phyloP scores from a whole-genome alignment of 1,284 basidiomycete genomes.

The Meripilus lineatus region DNA sequence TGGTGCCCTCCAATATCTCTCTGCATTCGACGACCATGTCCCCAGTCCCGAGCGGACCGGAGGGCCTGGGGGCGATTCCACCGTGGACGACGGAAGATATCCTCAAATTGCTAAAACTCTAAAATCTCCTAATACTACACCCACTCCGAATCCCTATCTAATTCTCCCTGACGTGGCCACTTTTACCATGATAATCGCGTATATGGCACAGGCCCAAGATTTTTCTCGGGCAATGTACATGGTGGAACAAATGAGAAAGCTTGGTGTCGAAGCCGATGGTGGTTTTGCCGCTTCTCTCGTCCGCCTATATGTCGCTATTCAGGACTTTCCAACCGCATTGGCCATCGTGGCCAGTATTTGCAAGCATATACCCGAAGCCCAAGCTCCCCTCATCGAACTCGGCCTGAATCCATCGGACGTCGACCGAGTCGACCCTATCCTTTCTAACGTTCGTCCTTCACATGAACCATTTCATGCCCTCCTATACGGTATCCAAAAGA shows the following conservation, averaged over 20 bases:
- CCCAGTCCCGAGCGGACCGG: slow-evolving; percentile 13
- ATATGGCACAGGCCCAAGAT: slow-evolving; percentile 43
- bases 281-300: slow-evolving; percentile 48
- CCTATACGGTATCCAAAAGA: slow-evolving; percentile 41
- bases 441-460: too few relatives aligned
- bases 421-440: slow-evolving; percentile 9
- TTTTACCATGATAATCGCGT: slow-evolving; percentile 60
- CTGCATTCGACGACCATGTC: slow-evolving; percentile 38
- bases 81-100: slow-evolving; percentile 26
- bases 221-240: slow-evolving; percentile 42
- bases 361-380: slow-evolving; percentile 18
- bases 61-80: slow-evolving; percentile 29
- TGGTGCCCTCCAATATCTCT: slow-evolving; percentile 41
- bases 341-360: slow-evolving; percentile 45
- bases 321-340: slow-evolving; percentile 43
- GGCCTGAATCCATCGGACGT: slow-evolving; percentile 8
- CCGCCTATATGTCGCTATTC: slow-evolving; percentile 46
- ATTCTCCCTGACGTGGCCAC: slow-evolving; percentile 52
- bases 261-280: slow-evolving; percentile 41
- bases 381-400: slow-evolving; percentile 21
- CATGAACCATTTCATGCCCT: slow-evolving; percentile 55
- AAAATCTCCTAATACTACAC: slow-evolving; percentile 3
- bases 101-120: slow-evolving; percentile 2
- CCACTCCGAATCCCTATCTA: not conserved
- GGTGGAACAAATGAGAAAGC: slow-evolving; percentile 41